Base-by-base conservation (phyloP, 441 rosid genomes). In the Gossypium lobatum region DNA sequence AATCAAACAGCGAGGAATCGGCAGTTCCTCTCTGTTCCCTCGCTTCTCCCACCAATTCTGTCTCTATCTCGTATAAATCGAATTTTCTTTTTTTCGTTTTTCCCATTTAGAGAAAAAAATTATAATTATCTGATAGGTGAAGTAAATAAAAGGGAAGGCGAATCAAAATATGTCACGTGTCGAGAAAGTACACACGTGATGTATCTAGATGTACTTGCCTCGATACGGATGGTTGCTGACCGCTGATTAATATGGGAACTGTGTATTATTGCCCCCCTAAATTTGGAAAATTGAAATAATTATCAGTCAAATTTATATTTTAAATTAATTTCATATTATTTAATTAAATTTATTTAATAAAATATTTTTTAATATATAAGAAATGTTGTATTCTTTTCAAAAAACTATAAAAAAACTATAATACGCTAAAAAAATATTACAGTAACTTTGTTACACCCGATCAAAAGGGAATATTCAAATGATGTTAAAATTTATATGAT, bases 121-220 rank as follows among this genome's bases (percentile, higher is more conserved):
- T 8, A 20, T 20, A 8, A 74, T 77, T 54, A 77, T 58, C 71
- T 34, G 61, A 31, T n/a, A 16, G 46, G 53, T 46, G 60, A 63
- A 42, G 8, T 66, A 17, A 31, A 39, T 62, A n/a, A 13, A 13
- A 0, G 10, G 14, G 37, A 6, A 0, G 46, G 39, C 87, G 88
- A 76, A 72, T 67, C 0, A 71, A 4, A 1, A 1, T 11, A 0
- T 0, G 79, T 53, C 89, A 80, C 89, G 84, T 78, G 81, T 73
- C 0, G 17, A 1, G 42, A 6, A 54, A 13, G 1, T 8, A 52
- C 25, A 57, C 61, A 50, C 9, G 62, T 62, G 71, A 52, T 57
- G 50, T 71, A 55, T 3, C 62, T 50, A 67, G 79, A 61, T 62
- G 73, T 70, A 61, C 61, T 63, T 71, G 48, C 7, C 62, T 52